Percentiles rank a stretch among this genome's conserved stretches.
Conservation (phyloP, 1,284 basidiomycete species). For the Grifola frondosa region DNA sequence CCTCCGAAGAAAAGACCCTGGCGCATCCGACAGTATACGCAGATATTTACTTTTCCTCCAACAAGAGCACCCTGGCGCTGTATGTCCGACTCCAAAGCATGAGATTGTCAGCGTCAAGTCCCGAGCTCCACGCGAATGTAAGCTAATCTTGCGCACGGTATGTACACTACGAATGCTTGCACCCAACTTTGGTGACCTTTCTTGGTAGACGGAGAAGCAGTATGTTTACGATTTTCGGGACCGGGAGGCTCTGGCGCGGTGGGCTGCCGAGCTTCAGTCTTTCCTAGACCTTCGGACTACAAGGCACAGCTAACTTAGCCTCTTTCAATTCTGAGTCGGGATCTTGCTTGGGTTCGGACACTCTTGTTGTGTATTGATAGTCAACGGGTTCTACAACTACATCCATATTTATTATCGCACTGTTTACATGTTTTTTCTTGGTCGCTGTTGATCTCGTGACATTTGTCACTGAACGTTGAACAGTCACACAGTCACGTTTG, state of each 20-base stretch:
- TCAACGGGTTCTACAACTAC: too few relatives aligned
- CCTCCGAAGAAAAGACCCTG: slow-evolving; percentile 1
- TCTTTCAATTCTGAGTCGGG: too few relatives aligned
- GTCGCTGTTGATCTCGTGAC: too few relatives aligned
- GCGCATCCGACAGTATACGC: slow-evolving; percentile 13
- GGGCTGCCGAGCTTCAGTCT: slow-evolving; percentile 6
- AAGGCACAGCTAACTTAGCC: too few relatives aligned
- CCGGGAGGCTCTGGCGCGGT: not conserved
- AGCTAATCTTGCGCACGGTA: slow-evolving; percentile 12
- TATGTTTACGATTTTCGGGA: slow-evolving; percentile 10
- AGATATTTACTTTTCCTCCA: slow-evolving; percentile 3
- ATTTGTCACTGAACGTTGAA: too few relatives aligned
- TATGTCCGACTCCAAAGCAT: slow-evolving; percentile 1
- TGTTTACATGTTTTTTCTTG: too few relatives aligned
- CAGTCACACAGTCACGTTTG: too few relatives aligned
- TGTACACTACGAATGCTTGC: not conserved
- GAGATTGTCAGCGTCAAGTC: slow-evolving; percentile 2
- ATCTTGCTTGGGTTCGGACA: too few relatives aligned
- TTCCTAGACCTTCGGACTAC: too few relatives aligned
- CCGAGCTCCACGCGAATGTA: not conserved
- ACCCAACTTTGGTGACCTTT: not conserved
- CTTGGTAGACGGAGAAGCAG: slow-evolving; percentile 10
- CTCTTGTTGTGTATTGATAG: too few relatives aligned
- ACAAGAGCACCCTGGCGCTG: not conserved
- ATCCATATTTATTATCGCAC: too few relatives aligned